A percentile compares a stretch with the other conserved stretches of the same genome.
These are phyloP conservation scores for Rhizopus microsporus DNA, from an alignment of 371 early-diverging fungal species.

Conservation along the genomic window DNA sequence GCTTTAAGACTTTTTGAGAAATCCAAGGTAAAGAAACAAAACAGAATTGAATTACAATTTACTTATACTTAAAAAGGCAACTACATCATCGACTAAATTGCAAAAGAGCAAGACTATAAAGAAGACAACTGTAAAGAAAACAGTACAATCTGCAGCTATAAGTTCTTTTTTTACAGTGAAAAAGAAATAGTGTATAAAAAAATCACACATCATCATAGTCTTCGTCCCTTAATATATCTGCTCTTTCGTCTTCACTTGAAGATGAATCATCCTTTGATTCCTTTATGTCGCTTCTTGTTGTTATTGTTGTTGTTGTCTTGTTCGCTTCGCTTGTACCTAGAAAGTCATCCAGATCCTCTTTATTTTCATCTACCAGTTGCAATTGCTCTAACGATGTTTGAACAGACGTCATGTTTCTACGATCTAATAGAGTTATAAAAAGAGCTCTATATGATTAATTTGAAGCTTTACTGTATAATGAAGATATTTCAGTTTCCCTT, in stretches of 20 bases:
- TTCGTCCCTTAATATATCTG: slow-evolving; percentile 44
- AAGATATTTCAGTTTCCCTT: slow-evolving; percentile 42
- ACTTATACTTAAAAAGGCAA: slow-evolving; percentile 2
- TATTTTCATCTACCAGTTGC: slow-evolving; percentile 16
- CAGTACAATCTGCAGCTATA: slow-evolving; percentile 16
- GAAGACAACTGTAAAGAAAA: slow-evolving; percentile 11
- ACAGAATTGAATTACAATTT: neutral
- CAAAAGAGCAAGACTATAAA: slow-evolving; percentile 11
- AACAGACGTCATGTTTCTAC: slow-evolving; percentile 5
- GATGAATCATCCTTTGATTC: neutral
- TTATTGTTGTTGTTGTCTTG: slow-evolving; percentile 6
- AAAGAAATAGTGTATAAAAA: neutral
- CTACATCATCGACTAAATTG: neutral
- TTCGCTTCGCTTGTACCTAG: slow-evolving; percentile 10
- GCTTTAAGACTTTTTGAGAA: slow-evolving; percentile 59
- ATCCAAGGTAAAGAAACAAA: slow-evolving; percentile 17
- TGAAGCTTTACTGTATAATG: slow-evolving; percentile 23
- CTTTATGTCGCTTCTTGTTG: neutral
- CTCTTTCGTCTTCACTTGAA: slow-evolving; percentile 13
- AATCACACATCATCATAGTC: slow-evolving; percentile 32
- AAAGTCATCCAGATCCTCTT: slow-evolving; percentile 28
- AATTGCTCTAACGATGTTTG: slow-evolving; percentile 28
- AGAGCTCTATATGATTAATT: neutral
- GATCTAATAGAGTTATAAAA: neutral
- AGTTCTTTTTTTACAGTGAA: slow-evolving; percentile 16